A percentile compares a stretch with the other conserved stretches of the same genome.
Conservation (phyloP, 345 rosid genomes). For the Citrus cavaleriei region DNA sequence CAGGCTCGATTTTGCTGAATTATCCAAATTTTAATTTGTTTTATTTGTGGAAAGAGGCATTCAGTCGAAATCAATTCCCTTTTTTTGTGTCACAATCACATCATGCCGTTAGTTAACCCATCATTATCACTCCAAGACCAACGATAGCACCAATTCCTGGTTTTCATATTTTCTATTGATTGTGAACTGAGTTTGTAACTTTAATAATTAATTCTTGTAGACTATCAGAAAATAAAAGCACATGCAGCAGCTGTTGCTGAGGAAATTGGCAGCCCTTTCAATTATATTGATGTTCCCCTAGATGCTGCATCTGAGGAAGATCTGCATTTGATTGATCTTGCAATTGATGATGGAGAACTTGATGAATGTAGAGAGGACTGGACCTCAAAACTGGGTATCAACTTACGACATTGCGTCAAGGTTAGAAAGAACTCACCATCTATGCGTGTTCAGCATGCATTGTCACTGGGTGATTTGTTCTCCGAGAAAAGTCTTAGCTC, state of each 20-base stretch:
- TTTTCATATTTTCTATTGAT: background rate
- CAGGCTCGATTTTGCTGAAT: background rate
- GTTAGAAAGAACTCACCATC: slow-evolving; percentile 66
- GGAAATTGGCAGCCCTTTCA: slow-evolving; percentile 61
- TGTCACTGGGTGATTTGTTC: slow-evolving; percentile 74
- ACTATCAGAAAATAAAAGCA: slow-evolving; percentile 88
- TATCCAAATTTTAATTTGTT: background rate
- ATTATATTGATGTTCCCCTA: slow-evolving; percentile 54
- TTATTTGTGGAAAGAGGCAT: background rate
- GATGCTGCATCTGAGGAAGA: slow-evolving; percentile 67
- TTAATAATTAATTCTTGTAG: slow-evolving; percentile 37
- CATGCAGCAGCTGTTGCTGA: slow-evolving; percentile 75
- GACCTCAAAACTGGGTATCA: slow-evolving; percentile 84
- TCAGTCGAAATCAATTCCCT: background rate
- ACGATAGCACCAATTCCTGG: background rate
- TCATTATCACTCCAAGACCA: background rate
- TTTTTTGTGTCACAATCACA: background rate
- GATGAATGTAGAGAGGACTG: slow-evolving; percentile 68
- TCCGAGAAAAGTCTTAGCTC: slow-evolving; percentile 36
- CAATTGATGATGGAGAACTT: slow-evolving; percentile 65
- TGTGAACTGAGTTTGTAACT: background rate
- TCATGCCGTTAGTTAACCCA: background rate
- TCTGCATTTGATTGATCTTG: slow-evolving; percentile 77
- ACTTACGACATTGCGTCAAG: slow-evolving; percentile 72
- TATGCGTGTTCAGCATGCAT: slow-evolving; percentile 71